These are phyloP conservation scores for Cyclotella atomus DNA, from an alignment of 108 stramenopile species.

Conservation along the genomic window DNA sequence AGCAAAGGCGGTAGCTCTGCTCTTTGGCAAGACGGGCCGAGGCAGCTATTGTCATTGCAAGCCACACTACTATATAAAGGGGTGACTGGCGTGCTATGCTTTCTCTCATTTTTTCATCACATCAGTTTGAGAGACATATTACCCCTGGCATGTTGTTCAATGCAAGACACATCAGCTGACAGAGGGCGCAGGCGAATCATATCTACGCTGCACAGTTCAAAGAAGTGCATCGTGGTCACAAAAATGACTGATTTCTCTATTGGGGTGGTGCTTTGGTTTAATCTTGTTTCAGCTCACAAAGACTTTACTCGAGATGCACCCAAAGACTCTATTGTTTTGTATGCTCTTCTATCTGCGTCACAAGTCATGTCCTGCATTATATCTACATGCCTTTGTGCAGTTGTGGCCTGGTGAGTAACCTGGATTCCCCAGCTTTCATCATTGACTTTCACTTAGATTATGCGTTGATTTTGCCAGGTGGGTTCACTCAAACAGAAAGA, in stretches of 20 bases:
- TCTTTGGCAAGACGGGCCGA: not conserved
- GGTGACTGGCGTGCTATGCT: conserved; percentile 5
- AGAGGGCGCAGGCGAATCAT: not conserved
- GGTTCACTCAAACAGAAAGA: not conserved
- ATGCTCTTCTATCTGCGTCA: conserved; percentile 2
- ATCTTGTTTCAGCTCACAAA: not conserved
- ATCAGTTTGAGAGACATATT: conserved; percentile 20
- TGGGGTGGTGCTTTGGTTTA: conserved; percentile 17
- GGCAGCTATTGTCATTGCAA: conserved; percentile 23
- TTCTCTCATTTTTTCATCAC: conserved; percentile 21
- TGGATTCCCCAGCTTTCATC: not conserved
- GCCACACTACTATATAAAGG: conserved; percentile 19
- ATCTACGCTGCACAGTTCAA: conserved; percentile 13
- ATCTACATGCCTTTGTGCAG: not conserved
- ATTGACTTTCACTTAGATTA: not conserved
- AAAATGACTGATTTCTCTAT: conserved; percentile 19
- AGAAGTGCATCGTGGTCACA: conserved; percentile 10
- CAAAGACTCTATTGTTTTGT: conserved; percentile 17
- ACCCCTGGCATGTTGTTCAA: not conserved
- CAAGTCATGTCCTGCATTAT: conserved; percentile 11
- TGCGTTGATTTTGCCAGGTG: not conserved
- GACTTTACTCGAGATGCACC: conserved; percentile 11
- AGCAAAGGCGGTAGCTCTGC: not conserved
- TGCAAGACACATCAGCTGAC: not conserved
- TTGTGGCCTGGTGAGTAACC: conserved; percentile 13